These are phyloP conservation scores for Diversispora epigaea DNA, from an alignment of 192 early-diverging fungal species.

Conservation along the genomic window DNA sequence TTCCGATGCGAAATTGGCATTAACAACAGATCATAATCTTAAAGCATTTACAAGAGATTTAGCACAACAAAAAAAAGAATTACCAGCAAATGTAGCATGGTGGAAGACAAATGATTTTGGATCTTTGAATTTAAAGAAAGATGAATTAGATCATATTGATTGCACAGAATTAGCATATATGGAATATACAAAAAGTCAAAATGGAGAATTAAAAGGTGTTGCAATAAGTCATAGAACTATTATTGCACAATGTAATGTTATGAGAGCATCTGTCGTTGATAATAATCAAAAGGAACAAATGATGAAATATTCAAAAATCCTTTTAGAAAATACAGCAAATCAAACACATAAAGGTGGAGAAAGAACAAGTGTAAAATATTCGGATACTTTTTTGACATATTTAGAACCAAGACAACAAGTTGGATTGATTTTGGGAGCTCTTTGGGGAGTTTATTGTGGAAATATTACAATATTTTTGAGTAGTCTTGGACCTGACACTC, in stretches of 20 bases:
- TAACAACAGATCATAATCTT: conserved; percentile 81
- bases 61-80: conserved; percentile 55
- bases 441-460: conserved; percentile 72
- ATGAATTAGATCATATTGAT: conserved; percentile 51
- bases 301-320: background rate
- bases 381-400: conserved; percentile 64
- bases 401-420: conserved; percentile 83
- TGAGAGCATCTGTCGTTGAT: conserved; percentile 31
- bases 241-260: conserved; percentile 65
- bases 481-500: conserved; percentile 59
- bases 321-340: background rate
- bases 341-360: conserved; percentile 32
- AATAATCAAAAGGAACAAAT: background rate
- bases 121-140: conserved; percentile 56
- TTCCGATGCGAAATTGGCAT: conserved; percentile 63
- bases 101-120: conserved; percentile 84
- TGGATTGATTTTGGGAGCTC: conserved; percentile 65
- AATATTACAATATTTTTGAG: conserved; percentile 66
- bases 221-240: conserved; percentile 74
- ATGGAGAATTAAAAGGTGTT: conserved; percentile 83
- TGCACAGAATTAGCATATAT: conserved; percentile 75
- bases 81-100: conserved; percentile 72
- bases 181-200: conserved; percentile 80
- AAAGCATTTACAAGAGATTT: conserved; percentile 75
- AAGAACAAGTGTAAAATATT: conserved; percentile 18